A percentile compares a stretch with the other conserved stretches of the same genome.
These are phyloP conservation scores for Coniochaeta sp. DNA, from an alignment of 2,329 filamentous ascomycete genomes.

Conservation along the genomic window DNA sequence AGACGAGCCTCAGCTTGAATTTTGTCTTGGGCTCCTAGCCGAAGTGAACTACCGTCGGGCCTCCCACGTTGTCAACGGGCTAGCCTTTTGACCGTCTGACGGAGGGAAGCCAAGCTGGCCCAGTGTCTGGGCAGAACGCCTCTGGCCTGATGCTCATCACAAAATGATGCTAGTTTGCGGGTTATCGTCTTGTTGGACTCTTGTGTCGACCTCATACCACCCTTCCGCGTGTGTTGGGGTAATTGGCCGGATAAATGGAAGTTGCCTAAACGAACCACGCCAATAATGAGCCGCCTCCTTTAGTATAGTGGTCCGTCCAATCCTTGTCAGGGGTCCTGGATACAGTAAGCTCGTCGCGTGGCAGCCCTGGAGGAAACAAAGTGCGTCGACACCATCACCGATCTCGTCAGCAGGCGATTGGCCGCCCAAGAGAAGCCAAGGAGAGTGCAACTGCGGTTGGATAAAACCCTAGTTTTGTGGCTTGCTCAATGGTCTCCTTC, in stretches of 20 bases:
- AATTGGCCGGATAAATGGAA: slow-evolving; percentile 3
- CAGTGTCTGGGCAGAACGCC: neutral
- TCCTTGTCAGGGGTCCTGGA: neutral
- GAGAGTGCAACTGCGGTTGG: neutral
- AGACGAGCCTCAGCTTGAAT: neutral
- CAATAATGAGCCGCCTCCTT: neutral
- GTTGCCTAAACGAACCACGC: neutral
- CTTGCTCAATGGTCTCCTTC: neutral
- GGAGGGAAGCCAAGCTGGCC: neutral
- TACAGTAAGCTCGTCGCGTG: neutral
- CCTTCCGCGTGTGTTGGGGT: neutral
- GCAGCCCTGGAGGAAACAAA: neutral
- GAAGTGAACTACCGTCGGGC: neutral
- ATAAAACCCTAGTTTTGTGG: neutral
- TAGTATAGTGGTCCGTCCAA: too few relatives aligned
- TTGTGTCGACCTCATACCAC: neutral
- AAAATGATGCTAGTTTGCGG: neutral
- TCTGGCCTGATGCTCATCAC: neutral
- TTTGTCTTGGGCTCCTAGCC: neutral
- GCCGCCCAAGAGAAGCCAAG: neutral
- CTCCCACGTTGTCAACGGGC: neutral
- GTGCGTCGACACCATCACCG: neutral
- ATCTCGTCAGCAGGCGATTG: too few relatives aligned
- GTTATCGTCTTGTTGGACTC: neutral
- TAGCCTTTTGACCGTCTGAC: neutral